A percentile compares a stretch with the other conserved stretches of the same genome.
Conservation (phyloP, 768 basidiomycete species). For the Russula emetica region DNA sequence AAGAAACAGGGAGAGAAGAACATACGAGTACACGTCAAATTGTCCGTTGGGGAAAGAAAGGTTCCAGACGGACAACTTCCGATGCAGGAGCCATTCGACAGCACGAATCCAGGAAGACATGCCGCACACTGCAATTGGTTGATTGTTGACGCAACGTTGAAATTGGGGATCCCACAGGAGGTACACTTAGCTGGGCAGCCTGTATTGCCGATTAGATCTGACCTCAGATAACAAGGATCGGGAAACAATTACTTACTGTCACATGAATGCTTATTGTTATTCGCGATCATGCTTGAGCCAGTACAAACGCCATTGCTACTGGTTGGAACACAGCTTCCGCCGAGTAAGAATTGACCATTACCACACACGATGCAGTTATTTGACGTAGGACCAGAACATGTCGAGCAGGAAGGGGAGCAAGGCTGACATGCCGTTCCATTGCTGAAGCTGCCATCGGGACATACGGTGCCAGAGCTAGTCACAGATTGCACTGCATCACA, state of each 20-base stretch:
- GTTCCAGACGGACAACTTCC: slow-evolving; percentile 66
- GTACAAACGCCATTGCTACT: slow-evolving; percentile 68
- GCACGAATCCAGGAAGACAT: slow-evolving; percentile 72
- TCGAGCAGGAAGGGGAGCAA: slow-evolving; percentile 64
- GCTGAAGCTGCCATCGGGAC: slow-evolving; percentile 64
- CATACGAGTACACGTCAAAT: slow-evolving; percentile 70
- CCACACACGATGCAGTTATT: slow-evolving; percentile 70
- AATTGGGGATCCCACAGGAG: slow-evolving; percentile 68
- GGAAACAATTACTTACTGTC: slow-evolving; percentile 57
- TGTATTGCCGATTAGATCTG: slow-evolving; percentile 33
- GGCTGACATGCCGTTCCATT: slow-evolving; percentile 49
- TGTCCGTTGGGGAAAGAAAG: slow-evolving; percentile 67
- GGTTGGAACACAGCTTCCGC: slow-evolving; percentile 66
- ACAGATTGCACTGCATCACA: slow-evolving; percentile 54
- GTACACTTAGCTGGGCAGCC: slow-evolving; percentile 83
- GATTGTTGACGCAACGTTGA: slow-evolving; percentile 62
- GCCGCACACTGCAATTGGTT: slow-evolving; percentile 67
- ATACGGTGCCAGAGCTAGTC: slow-evolving; percentile 50
- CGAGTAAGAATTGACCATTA: slow-evolving; percentile 54
- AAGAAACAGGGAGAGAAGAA: background rate
- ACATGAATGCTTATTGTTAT: slow-evolving; percentile 79
- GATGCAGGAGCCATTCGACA: slow-evolving; percentile 68
- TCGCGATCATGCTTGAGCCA: slow-evolving; percentile 64
- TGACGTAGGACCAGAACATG: slow-evolving; percentile 64
- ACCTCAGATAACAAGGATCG: background rate